These are phyloP conservation scores for Trametes maxima DNA, from an alignment of 768 basidiomycete genomes.

Conservation along the genomic window DNA sequence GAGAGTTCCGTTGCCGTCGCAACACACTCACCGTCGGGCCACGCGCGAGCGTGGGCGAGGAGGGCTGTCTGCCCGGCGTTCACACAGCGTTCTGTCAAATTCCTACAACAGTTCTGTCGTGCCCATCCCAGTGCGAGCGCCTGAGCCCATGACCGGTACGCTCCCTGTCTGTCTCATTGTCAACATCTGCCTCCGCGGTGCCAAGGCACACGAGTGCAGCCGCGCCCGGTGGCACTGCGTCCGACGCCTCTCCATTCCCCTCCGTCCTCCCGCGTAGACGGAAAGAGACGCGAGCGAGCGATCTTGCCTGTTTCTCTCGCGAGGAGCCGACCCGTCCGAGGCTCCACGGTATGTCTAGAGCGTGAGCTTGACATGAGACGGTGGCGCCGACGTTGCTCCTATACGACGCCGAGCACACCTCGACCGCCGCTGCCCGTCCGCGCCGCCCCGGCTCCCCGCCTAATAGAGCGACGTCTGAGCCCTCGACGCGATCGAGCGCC, in stretches of 20 bases:
- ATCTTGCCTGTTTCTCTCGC: background rate
- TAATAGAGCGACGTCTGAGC: no score
- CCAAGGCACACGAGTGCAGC: background rate
- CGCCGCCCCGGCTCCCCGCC: no score
- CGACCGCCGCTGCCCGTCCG: no score
- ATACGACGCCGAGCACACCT: no score
- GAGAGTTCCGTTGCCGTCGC: slow-evolving; percentile 13
- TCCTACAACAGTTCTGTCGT: background rate
- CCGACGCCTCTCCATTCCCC: background rate
- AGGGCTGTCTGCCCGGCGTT: background rate
- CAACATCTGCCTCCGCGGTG: background rate
- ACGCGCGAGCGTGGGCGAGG: slow-evolving; percentile 4
- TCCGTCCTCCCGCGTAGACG: background rate
- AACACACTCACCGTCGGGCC: background rate
- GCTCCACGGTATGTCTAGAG: no score
- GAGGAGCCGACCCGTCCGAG: no score
- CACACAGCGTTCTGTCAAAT: no score
- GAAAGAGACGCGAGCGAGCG: background rate
- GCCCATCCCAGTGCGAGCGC: background rate
- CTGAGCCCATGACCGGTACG: background rate
- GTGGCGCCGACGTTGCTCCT: no score
- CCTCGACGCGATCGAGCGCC: no score
- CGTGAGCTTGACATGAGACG: no score
- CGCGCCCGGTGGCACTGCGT: background rate
- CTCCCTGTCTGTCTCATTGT: background rate